Conservation (phyloP, 345 rosid species). For the Eucalyptus pumila region DNA sequence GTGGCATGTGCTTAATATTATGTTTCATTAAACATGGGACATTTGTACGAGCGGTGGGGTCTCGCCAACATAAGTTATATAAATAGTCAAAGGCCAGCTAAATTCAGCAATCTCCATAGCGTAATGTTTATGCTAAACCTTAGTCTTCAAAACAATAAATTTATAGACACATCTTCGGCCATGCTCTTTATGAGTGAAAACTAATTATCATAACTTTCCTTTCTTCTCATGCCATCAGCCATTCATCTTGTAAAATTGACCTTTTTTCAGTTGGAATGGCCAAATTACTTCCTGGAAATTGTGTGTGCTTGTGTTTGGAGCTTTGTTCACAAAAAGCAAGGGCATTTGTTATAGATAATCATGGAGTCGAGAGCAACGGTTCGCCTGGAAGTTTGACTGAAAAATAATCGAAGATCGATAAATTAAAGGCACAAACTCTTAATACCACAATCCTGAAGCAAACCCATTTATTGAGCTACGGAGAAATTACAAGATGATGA, state of each 20-base stretch:
- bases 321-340: not conserved
- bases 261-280: not conserved
- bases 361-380: not conserved
- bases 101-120: no score
- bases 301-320: not conserved
- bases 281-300: not conserved
- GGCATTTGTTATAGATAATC: not conserved
- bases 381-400: not conserved
- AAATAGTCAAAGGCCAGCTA: no score
- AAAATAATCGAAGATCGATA: not conserved
- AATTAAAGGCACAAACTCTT: not conserved
- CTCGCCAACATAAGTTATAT: no score
- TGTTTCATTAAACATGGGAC: no score
- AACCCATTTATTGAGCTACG: not conserved
- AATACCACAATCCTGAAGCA: not conserved
- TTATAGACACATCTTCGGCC: no score
- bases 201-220: no score
- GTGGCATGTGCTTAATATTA: no score
- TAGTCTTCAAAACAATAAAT: no score
- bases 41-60: no score
- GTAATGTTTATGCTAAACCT: no score
- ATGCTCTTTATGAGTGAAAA: no score
- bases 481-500: not conserved
- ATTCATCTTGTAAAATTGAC: not conserved
- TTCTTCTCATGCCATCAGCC: not conserved